A percentile compares a stretch with the other conserved stretches of the same genome.
Conservation (phyloP, 2,329 filamentous ascomycete genomes). For the Diplodia scrobiculata region DNA sequence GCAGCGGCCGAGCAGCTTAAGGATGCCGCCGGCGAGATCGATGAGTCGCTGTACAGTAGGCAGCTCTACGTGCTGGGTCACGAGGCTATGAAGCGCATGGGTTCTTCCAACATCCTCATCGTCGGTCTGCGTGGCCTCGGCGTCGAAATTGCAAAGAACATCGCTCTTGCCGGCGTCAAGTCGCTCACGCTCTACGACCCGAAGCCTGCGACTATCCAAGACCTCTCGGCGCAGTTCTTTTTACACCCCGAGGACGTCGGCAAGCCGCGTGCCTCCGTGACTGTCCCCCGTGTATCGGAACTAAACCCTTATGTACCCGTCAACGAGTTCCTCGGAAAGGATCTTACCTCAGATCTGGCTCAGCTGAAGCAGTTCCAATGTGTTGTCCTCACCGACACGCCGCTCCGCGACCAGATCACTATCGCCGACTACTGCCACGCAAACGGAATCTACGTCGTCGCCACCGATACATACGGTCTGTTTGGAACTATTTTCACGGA, state of each 20-base stretch:
- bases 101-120: conserved; percentile 89
- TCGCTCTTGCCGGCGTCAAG: conserved; percentile 96
- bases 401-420: conserved; percentile 75
- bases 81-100: conserved; percentile 97
- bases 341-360: conserved; percentile 72
- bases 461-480: conserved; percentile 86
- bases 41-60: conserved; percentile 68
- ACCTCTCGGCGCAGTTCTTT: conserved; percentile 98
- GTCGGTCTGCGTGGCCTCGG: conserved; percentile 90
- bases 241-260: conserved; percentile 84
- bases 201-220: conserved; percentile 76
- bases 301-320: conserved; percentile 96
- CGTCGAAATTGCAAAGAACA: conserved; percentile 98
- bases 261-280: conserved; percentile 84
- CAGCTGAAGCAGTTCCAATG: conserved; percentile 90
- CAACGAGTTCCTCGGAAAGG: conserved; percentile 65
- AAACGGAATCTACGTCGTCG: conserved; percentile 87
- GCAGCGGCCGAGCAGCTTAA: conserved; percentile 63
- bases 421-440: conserved; percentile 93
- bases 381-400: conserved; percentile 83
- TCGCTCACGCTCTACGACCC: conserved; percentile 93
- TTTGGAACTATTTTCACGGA: conserved; percentile 97
- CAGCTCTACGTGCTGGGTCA: conserved; percentile 73
- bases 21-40: conserved; percentile 62
- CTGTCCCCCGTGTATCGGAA: conserved; percentile 86